Base-by-base conservation (phyloP, 257 asterid species). In the Capsicum chinense region DNA sequence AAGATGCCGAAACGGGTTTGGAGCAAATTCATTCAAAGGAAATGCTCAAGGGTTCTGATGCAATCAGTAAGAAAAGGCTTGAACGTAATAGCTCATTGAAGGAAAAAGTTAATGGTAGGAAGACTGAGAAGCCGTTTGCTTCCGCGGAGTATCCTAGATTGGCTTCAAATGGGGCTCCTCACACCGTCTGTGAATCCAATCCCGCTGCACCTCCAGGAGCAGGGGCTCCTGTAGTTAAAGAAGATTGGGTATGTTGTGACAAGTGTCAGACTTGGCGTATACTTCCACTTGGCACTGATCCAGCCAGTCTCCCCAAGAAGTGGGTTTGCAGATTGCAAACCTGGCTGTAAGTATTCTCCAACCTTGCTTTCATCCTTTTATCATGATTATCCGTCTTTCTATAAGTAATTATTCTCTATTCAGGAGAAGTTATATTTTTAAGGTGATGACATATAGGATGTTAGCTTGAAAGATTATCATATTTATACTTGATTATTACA, bases 311-410 rank as follows among this genome's bases (percentile, higher is more conserved):
- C 86, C 97, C 98, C 17, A 91, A 97, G 84, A 94, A 93, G 89
- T 97, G 99, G 99, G 80, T 87, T 63, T 97, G 99, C 85, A 93
- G 92, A 88, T 93, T 93, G 99, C 99, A 95, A 79, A 86, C 90
- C 84, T 95, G 99, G 99, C 95, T 97, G 98, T 97, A 93, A 97
- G 99, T 95, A 87, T 83, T 83, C 39, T 85, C 81, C 80, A 80
- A 35, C 39, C 39, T 26, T 54, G 11, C 35, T 16, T 81, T 54
- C 52, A 79, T 52, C 67, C 74, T 6, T 81, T 58, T 57, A 68
- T 66, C 68, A 83, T 67, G 85, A 68, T 68, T 83, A 13, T 12
- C 79, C 78, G 56, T 33, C 50, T 78, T 78, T 48, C 42, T 78
- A 54, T 14, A 33, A 8, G 47, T 54, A 54, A 76, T 76, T 54